phyloP scores from a whole-genome alignment of 306 rosid genomes.

The Chamaecrista fasciculata region DNA sequence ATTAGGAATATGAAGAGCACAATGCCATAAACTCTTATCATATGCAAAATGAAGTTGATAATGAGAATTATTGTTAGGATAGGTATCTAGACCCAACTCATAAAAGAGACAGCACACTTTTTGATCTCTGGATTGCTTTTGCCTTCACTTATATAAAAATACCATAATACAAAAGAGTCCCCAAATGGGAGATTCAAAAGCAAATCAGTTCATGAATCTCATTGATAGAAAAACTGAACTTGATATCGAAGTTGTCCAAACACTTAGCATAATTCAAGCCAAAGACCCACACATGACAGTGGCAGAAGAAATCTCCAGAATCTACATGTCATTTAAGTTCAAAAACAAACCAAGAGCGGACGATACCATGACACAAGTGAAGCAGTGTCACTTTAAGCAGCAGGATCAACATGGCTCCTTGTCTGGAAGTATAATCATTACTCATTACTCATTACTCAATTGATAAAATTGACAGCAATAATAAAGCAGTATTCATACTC shows the following conservation, averaged over 20 bases:
- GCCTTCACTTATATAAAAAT: not conserved
- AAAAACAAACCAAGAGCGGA: not conserved
- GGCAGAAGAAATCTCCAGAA: not conserved
- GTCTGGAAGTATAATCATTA: slow-evolving; percentile 5
- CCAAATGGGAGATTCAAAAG: not conserved
- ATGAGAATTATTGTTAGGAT: not conserved
- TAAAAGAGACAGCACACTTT: not conserved
- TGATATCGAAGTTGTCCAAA: not conserved
- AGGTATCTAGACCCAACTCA: not conserved
- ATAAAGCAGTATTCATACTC: not conserved
- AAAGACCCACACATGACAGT: not conserved
- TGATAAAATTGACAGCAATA: not conserved
- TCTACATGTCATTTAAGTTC: not conserved
- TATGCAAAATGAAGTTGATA: not conserved
- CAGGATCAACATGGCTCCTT: not conserved
- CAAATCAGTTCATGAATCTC: not conserved
- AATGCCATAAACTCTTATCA: not conserved
- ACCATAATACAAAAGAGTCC: not conserved
- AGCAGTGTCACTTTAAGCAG: not conserved
- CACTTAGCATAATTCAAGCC: not conserved
- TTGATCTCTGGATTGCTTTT: no score
- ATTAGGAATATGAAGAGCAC: not conserved
- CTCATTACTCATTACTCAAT: not conserved
- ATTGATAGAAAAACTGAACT: not conserved
- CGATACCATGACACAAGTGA: not conserved